phyloP scores from a whole-genome alignment of 805 yeast genomes.

The Metschnikowia drakensbergensis region DNA sequence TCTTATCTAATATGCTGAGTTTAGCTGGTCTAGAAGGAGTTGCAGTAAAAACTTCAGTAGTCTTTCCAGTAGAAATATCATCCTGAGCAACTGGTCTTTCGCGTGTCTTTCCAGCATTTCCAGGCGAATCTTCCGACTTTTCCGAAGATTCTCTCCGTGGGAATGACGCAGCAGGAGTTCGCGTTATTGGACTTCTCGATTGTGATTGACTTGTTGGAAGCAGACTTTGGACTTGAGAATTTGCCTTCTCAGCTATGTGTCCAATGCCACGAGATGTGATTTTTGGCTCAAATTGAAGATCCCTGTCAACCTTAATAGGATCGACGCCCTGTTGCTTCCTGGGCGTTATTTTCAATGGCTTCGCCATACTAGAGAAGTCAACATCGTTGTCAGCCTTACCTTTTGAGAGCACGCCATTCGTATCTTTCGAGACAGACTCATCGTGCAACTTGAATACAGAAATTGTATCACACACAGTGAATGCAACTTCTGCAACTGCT shows the following conservation, averaged over 20 bases:
- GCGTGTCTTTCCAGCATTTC: background rate
- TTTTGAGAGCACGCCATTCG: background rate
- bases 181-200: background rate
- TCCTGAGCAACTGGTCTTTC: background rate
- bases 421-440: background rate
- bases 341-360: slow-evolving; percentile 13
- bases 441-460: slow-evolving; percentile 45
- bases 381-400: background rate
- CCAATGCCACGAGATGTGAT: background rate
- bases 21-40: slow-evolving; percentile 1
- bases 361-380: slow-evolving; percentile 5
- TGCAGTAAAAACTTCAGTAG: background rate
- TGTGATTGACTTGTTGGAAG: background rate
- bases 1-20: slow-evolving; percentile 29
- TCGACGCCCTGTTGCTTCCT: background rate
- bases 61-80: background rate
- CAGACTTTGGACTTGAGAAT: background rate
- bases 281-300: background rate
- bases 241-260: background rate
- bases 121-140: background rate
- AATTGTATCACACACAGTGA: slow-evolving; percentile 59
- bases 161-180: background rate
- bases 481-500: slow-evolving; percentile 70
- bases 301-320: background rate
- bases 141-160: background rate